These are phyloP conservation scores for Annulohypoxylon bovei DNA, from an alignment of 495 filamentous ascomycete species.

Conservation along the genomic window DNA sequence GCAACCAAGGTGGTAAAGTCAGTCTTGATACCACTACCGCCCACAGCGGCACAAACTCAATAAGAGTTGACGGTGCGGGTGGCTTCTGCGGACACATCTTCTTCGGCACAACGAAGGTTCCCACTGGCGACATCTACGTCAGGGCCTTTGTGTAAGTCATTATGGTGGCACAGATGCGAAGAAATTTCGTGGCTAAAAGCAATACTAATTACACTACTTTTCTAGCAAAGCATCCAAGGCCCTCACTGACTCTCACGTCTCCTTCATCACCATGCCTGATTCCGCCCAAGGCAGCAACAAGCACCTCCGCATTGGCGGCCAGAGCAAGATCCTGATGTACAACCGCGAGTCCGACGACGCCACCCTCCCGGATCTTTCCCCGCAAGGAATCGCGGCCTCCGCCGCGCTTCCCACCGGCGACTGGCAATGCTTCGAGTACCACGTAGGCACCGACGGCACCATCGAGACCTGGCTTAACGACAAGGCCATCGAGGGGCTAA, in stretches of 20 bases:
- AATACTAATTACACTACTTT: conserved; percentile 40
- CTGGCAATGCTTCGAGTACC: conserved; percentile 69
- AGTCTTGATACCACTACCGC: conserved; percentile 60
- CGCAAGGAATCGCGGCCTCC: conserved; percentile 63
- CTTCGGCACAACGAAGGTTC: conserved; percentile 65
- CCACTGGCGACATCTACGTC: conserved; percentile 66
- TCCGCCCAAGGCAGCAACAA: conserved; percentile 62
- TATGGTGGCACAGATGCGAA: no score
- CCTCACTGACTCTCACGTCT: conserved; percentile 63
- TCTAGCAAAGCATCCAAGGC: conserved; percentile 62
- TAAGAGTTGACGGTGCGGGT: conserved; percentile 61
- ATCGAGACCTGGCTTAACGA: conserved; percentile 68
- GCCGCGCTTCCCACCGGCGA: conserved; percentile 55
- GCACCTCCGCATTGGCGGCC: conserved; percentile 67
- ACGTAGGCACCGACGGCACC: conserved; percentile 63
- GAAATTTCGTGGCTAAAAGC: not conserved
- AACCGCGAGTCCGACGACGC: conserved; percentile 69
- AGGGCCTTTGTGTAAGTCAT: conserved; percentile 61
- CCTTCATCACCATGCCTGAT: conserved; percentile 71
- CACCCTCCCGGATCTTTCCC: conserved; percentile 67
- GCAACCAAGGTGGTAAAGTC: conserved; percentile 66
- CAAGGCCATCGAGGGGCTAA: conserved; percentile 59
- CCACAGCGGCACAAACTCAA: conserved; percentile 65
- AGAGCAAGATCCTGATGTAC: conserved; percentile 67
- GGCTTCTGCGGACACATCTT: conserved; percentile 70